Evolutionary conservation across 2,329 filamentous ascomycete species (phyloP), one percentile per base, ranked within the genome.

Genomic region (Cladophialophora yegresii): DNA sequence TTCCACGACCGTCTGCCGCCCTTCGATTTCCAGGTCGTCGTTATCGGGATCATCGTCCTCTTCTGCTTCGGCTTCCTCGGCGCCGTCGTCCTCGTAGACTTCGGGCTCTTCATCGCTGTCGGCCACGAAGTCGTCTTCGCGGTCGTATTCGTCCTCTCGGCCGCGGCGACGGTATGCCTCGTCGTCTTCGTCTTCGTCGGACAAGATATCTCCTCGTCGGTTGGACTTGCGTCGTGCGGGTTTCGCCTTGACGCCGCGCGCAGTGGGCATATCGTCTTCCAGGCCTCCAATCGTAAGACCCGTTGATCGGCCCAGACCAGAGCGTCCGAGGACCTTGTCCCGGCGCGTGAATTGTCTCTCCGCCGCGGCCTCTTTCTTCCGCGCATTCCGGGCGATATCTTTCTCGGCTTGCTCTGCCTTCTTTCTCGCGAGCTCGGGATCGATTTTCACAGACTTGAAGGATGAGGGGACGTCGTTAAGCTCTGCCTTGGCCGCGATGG

Each of bases 71-170:
- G 79, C 77, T 45, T 74, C 75, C 12, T 80, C 74, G 9, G 75
- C 80, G 4, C 77, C 78, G 23, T 78, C 78, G 23, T 78, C 76
- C 8, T 76, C 80, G 16, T 75, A 78, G 33, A 80, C 72, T 64
- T 82, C 80, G 1, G 75, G 73, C 54, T 82, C 80, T 70, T 82
- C 80, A 56, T 82, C 80, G 54, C 79, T 81, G 16, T 75, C 76
- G 26, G 80, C 80, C 58, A 93, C 87, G 77, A 93, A 93, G 59
- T 89, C 90, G 72, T 93, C 90, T 54, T 90, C 88, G 72, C 90
- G 89, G 73, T 93, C 90, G 72, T 93, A 93, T 72, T 93, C 88
- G 77, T 96, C 89, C 75, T 92, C 87, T 74, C 89, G 88, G 77
- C 75, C 80, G 26, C 79, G 76, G 3, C 77, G 75, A 49, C 79